Evolutionary conservation across 2,329 filamentous ascomycete species (phyloP).

Genomic region (Aspergillus phoenicis): DNA sequence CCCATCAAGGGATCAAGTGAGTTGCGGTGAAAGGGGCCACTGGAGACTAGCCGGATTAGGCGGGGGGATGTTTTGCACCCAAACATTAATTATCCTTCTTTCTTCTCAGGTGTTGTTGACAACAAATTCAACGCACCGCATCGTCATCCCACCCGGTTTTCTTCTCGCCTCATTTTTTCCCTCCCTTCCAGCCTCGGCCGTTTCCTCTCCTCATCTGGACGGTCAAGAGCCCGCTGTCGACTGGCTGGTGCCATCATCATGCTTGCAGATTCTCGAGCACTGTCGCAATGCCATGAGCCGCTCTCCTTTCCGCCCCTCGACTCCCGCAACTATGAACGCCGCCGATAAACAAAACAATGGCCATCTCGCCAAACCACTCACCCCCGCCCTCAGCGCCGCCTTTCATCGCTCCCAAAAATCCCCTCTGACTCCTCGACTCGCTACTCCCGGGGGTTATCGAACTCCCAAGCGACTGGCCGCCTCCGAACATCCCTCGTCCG

Average conservation of each 20-base stretch:
- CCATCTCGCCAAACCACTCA: conserved; percentile 60
- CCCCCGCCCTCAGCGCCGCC: conserved; percentile 68
- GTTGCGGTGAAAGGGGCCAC: conserved; percentile 8
- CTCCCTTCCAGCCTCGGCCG: not conserved
- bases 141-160: conserved; percentile 9
- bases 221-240: conserved; percentile 18
- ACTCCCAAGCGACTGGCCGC: conserved; percentile 37
- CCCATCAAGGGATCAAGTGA: too few species aligned
- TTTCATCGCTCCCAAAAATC: conserved; percentile 58
- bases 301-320: conserved; percentile 32
- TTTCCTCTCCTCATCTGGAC: conserved; percentile 14
- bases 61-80: conserved; percentile 26
- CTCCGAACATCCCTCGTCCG: conserved; percentile 37
- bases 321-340: conserved; percentile 49
- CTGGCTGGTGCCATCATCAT: conserved; percentile 41
- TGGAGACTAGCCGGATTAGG: conserved; percentile 31
- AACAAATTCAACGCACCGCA: conserved; percentile 13
- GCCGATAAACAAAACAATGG: conserved; percentile 56
- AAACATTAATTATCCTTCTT: conserved; percentile 8
- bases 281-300: conserved; percentile 51
- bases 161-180: not conserved
- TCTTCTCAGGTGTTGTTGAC: conserved; percentile 16
- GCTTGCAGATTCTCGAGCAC: conserved; percentile 31
- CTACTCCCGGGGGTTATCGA: conserved; percentile 40
- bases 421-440: conserved; percentile 63